Base-by-base conservation (phyloP, 495 filamentous ascomycete species). In the Jackrogersella multiformis region DNA sequence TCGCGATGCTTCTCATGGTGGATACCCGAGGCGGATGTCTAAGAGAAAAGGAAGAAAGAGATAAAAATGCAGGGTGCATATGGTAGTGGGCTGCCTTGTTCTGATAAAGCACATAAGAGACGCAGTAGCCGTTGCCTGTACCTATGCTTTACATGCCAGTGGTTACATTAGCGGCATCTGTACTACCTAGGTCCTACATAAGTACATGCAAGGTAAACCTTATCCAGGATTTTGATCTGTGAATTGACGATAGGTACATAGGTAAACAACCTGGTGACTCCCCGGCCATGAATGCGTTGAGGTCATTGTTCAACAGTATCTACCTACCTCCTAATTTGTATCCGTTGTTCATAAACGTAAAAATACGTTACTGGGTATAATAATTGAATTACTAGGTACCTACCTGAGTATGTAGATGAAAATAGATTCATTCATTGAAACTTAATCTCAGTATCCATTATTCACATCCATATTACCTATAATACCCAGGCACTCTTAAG, bases 1-100 rank as follows among this genome's bases (percentile, higher is more conserved):
- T 62, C 46, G 42, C 13, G 58, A 69, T 65, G 53, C 18, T 71
- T 69, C 54, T 69, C 68, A 66, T 72, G 61, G 51, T 74, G 68
- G 52, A 63, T 64, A n/a, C 16, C 28, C 41, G 12, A 54, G 46
- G 16, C 24, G 46, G 8, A 39, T 61, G 35, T 15, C 23, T 38
- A 60, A n/a, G 41, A 48, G 54, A 42, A 16, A 46, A 38, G 38
- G 23, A 26, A 49, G 53, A 56, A 46, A 26, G 41, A 49, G 20
- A 24, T 53, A 60, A 35, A 54, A 54, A 12, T 54, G 60, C 70
- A 68, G 58, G 58, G 12, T 54, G 60, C 70, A 68, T 61, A 39
- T 42, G 41, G 30, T 34, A 30, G 26, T 3, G 61, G 61, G 42
- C 10, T 53, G 16, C 39, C 52, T 35, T 28, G 35, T 30, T 46